Base-by-base conservation (phyloP, 2,329 filamentous ascomycete species). In the Fusarium sp. region DNA sequence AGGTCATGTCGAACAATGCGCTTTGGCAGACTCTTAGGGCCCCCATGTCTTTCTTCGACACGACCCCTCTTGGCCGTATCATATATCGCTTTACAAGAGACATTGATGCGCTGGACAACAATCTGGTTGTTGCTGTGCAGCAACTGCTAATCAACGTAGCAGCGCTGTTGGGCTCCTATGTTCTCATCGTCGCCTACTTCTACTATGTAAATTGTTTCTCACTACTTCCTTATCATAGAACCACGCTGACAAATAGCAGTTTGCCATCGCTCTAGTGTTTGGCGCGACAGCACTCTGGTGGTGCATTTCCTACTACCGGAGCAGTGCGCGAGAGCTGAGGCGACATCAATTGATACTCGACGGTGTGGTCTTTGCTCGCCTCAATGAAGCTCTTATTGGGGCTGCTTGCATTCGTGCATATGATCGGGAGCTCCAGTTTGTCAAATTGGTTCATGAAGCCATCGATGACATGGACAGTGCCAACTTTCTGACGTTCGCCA, bases 401-500 rank as follows among this genome's bases (percentile, higher is more conserved):
- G 47, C 57, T 11, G 47, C 36, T 22, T 54, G 47, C 5, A 61
- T 61, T 35, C 28, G 28, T 1, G 57, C 47, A 36, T 42, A 50
- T 12, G 56, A 50, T 30, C 24, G 47, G 22, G 36, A 61, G 28
- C 47, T 24, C 1, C 47, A 54, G 47, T 61, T 54, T 8, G 36
- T 54, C n/a, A 41, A 54, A 60, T 20, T 54, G 18, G 45, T 54
- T 8, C 57, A 51, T 18, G 57, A 54, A 35, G 57, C 57, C 13
- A 60, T 60, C 9, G 47, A 61, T 17, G 57, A 61, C 36, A 41
- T 61, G 35, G 28, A 54, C 26, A 61, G 57, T 38, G 57, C 57
- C 45, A 54, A 59, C 20, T 59, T 59, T 28, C 24, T 59, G 20
- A 50, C 32, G 1, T 54, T 61, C 12, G 57, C 47, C 18, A 54